Evolutionary conservation across 2,329 filamentous ascomycete species (phyloP), one percentile per base, ranked within the genome.

Genomic region (Coniochaeta sp.): DNA sequence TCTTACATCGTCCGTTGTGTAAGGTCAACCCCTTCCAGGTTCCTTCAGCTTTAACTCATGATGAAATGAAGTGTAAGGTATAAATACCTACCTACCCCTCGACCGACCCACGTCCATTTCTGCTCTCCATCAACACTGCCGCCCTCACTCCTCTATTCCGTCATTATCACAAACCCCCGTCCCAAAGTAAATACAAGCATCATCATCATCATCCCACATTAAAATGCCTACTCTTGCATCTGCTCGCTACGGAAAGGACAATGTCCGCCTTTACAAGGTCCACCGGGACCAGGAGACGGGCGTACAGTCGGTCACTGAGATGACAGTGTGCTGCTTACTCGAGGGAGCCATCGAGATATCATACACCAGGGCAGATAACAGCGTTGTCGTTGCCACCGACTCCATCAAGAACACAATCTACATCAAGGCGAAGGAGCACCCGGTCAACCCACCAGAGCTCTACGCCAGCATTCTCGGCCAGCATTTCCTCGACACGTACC

Each of bases 331-430:
- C 73, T 90, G 91, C 57, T 79, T 97, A 49, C 82, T 99, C 27
- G 91, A 97, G 75, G 94, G 94, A 61, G 87, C 91, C 54, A 96
- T 99, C 61, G 89, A 94, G 51, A 82, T 76, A 52, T 89, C 87
- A 58, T 99, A 96, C 79, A 99, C 92, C 56, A 71, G 81, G 65
- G 92, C 90, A 61, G 91, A 99, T 76, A 99, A 99, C 79, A 88
- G 86, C 63, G 89, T 95, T 58, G 84, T 99, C 53, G 92, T 99
- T 55, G 91, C 94, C 57, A 99, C 94, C 55, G 94, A 99, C 72
- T 92, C 91, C 24, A 95, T 97, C 75, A 99, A 99, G 77, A 96
- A 99, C 74, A 97, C 88, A 62, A 85, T 89, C 66, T 96, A 94
- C 77, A 91, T 99, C 73, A 86, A 89, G 65, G 92, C 94, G 65